These are phyloP conservation scores for Botrytis byssoidea DNA, from an alignment of 2,329 filamentous ascomycete species.

Conservation along the genomic window DNA sequence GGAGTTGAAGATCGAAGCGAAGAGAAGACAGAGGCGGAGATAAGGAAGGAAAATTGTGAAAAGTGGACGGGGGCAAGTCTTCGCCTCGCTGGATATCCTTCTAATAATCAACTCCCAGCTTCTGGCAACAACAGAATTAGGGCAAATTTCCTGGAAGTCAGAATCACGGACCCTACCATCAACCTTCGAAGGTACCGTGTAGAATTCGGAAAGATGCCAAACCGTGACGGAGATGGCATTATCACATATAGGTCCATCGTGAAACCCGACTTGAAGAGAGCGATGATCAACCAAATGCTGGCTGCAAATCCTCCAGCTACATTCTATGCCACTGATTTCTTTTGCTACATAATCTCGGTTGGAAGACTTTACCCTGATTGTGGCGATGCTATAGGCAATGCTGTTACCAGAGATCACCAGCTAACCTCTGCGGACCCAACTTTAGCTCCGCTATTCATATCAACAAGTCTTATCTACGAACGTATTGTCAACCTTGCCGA, in stretches of 20 bases:
- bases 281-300: not conserved
- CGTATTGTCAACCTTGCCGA: not conserved
- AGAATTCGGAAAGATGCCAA: not conserved
- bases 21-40: not conserved
- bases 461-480: not conserved
- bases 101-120: not conserved
- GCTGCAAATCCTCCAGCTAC: not conserved
- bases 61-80: not conserved
- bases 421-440: not conserved
- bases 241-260: too few species aligned
- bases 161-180: not conserved
- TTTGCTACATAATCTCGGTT: conserved; percentile 14
- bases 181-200: not conserved
- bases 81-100: not conserved
- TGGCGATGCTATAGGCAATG: not conserved
- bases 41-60: not conserved
- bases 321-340: conserved; percentile 10
- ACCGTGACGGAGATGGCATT: too few species aligned
- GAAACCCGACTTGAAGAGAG: not conserved
- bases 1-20: too few species aligned
- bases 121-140: not conserved
- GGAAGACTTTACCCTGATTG: conserved; percentile 1
- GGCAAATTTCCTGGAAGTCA: not conserved
- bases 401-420: not conserved
- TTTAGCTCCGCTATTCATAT: not conserved